Evolutionary conservation across 2,329 filamentous ascomycete species (phyloP).

Genomic region (Blastomyces silverae): DNA sequence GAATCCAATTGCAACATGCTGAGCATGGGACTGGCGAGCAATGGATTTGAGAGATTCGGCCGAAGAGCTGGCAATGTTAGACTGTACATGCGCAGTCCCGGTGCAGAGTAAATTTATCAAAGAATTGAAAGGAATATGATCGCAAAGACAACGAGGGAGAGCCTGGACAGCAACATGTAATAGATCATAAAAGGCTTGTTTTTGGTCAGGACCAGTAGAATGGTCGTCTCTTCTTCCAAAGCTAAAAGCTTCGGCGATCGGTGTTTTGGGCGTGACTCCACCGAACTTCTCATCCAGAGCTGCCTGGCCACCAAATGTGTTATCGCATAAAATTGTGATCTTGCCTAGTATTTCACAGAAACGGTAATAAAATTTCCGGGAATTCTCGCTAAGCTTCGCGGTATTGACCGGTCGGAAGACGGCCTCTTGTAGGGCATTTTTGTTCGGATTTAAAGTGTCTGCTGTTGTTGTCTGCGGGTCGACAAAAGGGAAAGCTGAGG

Average conservation of each 20-base stretch:
- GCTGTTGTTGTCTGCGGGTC: not conserved
- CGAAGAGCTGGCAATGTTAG: slow-evolving; percentile 85
- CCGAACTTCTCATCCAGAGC: slow-evolving; percentile 92
- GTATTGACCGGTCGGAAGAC: slow-evolving; percentile 50
- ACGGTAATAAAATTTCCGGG: slow-evolving; percentile 76
- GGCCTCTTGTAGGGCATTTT: slow-evolving; percentile 32
- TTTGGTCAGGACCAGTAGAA: slow-evolving; percentile 66
- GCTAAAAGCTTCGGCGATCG: slow-evolving; percentile 88
- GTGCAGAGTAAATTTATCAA: slow-evolving; percentile 93
- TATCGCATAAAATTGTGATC: slow-evolving; percentile 93
- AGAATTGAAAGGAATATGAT: slow-evolving; percentile 85
- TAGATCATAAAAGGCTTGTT: slow-evolving; percentile 91
- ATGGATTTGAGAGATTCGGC: slow-evolving; percentile 92
- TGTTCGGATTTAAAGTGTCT: slow-evolving; percentile 38
- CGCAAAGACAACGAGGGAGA: slow-evolving; percentile 83
- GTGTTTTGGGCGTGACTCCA: slow-evolving; percentile 81
- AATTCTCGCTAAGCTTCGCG: slow-evolving; percentile 61
- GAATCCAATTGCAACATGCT: slow-evolving; percentile 94
- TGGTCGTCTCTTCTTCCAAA: slow-evolving; percentile 80
- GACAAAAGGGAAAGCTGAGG: slow-evolving; percentile 14
- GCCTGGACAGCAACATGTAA: slow-evolving; percentile 94
- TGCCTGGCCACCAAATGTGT: slow-evolving; percentile 93
- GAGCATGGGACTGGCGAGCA: slow-evolving; percentile 82
- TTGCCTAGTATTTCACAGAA: slow-evolving; percentile 96
- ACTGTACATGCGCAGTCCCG: slow-evolving; percentile 89